Evolutionary conservation across 1,284 basidiomycete genomes (phyloP), one percentile per base, ranked within the genome.

Genomic region (Ceratobasidium theobromae): DNA sequence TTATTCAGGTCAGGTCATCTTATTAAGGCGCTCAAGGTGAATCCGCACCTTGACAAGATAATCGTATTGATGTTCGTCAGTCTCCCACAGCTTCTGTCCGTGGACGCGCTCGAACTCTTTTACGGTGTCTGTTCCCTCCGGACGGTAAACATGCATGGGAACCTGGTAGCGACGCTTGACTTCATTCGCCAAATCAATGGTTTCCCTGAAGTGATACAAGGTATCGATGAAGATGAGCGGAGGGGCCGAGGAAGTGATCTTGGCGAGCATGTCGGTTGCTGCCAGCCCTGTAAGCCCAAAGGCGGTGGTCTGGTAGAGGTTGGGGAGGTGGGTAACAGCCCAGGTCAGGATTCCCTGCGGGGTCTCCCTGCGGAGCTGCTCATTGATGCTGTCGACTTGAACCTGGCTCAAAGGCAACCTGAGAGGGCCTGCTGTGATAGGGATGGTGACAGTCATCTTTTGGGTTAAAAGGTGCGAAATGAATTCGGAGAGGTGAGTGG

Each of bases 131-230:
- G 89, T 93, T 4, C 82, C 88, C 9, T 85, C 83, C 3, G 96
- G 95, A 71, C 82, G 88, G 81, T 88, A 98, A 9, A 90, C 83
- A 76, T 90, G 83, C 43, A 98, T 80, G 1, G 84, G 81, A 25
- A 87, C 81, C 27, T 81, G 78, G 76, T 99, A 99, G 71, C 82
- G 86, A 72, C 82, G 77, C 73, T 89, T 86, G 11, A 94, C 91
- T 35, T 87, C 86, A 64, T 89, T 83, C 1, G 95, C 89, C 46
- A 99, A 85, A 69, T 89, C 86, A 71, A 96, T 86, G 4, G 96
- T 99, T 79, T 98, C 93, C 1, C 84, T 80, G 77, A 99, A 98
- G 80, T 99, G 97, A 76, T 98, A 95, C 9, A 99, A 83, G 0
- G 96, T 98, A 79, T 99, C 96, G 75, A 97, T 79, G 79, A 98